Conservation (phyloP, 2,329 filamentous ascomycete genomes). For the Coniella lustricola region DNA sequence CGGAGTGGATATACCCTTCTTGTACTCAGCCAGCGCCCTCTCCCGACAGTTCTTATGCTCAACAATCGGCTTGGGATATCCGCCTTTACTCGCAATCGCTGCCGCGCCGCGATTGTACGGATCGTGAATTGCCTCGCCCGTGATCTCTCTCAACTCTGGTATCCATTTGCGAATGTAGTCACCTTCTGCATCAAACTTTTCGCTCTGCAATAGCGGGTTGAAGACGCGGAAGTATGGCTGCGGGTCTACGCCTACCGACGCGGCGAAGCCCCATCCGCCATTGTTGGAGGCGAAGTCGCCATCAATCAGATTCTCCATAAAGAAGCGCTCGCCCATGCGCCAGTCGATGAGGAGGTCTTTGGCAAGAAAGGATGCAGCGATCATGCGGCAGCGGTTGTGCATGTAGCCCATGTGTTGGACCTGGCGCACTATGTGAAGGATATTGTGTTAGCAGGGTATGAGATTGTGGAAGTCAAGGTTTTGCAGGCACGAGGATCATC, state of each 20-base stretch:
- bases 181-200: conserved; percentile 75
- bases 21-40: conserved; percentile 30
- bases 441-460: background rate
- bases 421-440: conserved; percentile 52
- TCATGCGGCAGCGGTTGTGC: conserved; percentile 83
- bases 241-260: conserved; percentile 30
- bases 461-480: background rate
- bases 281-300: conserved; percentile 78
- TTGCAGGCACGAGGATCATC: too few relatives aligned
- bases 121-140: conserved; percentile 69
- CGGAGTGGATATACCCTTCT: conserved; percentile 20
- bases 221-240: conserved; percentile 88
- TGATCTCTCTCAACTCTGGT: conserved; percentile 59
- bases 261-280: conserved; percentile 48
- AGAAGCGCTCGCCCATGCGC: conserved; percentile 73
- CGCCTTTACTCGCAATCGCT: conserved; percentile 52
- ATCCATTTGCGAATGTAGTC: conserved; percentile 80
- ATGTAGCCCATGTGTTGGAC: conserved; percentile 62
- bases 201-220: conserved; percentile 76
- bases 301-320: conserved; percentile 75
- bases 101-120: conserved; percentile 63
- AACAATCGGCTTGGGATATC: conserved; percentile 71
- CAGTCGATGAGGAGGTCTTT: conserved; percentile 80
- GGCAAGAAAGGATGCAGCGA: conserved; percentile 70
- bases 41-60: conserved; percentile 64